These are phyloP conservation scores for Blepharisma undulans DNA, from an alignment of 169 alveolate genomes.

Conservation along the genomic window DNA sequence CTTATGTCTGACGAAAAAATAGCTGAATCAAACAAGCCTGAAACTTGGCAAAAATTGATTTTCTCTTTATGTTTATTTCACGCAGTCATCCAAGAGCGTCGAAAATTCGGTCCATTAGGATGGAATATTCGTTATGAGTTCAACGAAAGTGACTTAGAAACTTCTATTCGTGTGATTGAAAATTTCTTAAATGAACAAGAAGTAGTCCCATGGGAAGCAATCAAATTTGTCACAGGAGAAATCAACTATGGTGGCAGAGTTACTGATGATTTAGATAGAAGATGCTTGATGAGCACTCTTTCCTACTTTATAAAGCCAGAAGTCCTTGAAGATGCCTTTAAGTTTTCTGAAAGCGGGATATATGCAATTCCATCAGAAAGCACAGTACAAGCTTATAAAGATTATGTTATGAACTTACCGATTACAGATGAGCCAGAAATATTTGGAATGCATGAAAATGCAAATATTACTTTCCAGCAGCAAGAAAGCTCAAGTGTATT, in stretches of 20 bases:
- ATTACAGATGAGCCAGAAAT: slow-evolving; percentile 84
- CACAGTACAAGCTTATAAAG: slow-evolving; percentile 46
- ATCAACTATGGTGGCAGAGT: slow-evolving; percentile 91
- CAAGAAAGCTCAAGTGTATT: not conserved
- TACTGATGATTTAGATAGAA: slow-evolving; percentile 87
- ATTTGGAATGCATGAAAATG: slow-evolving; percentile 89
- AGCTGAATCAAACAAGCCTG: slow-evolving; percentile 76
- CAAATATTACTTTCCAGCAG: slow-evolving; percentile 78
- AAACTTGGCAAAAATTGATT: slow-evolving; percentile 68
- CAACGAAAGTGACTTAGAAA: slow-evolving; percentile 85
- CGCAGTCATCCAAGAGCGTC: slow-evolving; percentile 82
- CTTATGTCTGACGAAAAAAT: slow-evolving; percentile 59
- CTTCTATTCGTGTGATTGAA: slow-evolving; percentile 72
- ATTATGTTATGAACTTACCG: slow-evolving; percentile 73
- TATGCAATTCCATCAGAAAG: slow-evolving; percentile 53
- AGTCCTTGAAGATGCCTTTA: slow-evolving; percentile 59
- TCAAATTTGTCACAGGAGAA: slow-evolving; percentile 78
- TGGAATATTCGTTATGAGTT: slow-evolving; percentile 90
- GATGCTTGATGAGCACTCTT: slow-evolving; percentile 78
- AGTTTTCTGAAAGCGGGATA: slow-evolving; percentile 58
- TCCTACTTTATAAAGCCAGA: slow-evolving; percentile 71
- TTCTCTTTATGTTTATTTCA: slow-evolving; percentile 85
- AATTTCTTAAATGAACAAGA: slow-evolving; percentile 84
- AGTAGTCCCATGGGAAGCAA: slow-evolving; percentile 78
- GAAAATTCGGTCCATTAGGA: slow-evolving; percentile 88